phyloP scores from a whole-genome alignment of 306 rosid species.

The Begonia loranthoides region DNA sequence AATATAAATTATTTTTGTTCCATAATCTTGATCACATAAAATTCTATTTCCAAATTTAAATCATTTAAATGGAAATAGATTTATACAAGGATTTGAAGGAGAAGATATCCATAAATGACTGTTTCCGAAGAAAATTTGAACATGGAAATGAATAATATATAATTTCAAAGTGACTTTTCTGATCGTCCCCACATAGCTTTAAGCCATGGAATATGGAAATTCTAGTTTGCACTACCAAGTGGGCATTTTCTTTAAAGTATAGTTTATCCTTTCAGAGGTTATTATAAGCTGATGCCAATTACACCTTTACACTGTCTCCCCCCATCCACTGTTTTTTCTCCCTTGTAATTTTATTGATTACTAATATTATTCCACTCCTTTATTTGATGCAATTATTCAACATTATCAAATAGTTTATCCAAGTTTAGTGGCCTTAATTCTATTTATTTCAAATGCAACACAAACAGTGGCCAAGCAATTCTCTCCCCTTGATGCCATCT shows the following conservation, averaged over 20 bases:
- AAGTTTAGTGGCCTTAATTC: too few species aligned
- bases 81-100: background rate
- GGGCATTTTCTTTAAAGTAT: constrained; percentile 20
- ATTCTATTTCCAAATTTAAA: background rate
- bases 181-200: constrained; percentile 11
- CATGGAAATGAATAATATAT: background rate
- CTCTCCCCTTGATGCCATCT: too few species aligned
- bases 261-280: constrained; percentile 3
- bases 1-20: background rate
- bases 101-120: background rate
- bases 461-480: too few species aligned
- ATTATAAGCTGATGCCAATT: too few species aligned
- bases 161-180: background rate
- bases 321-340: constrained; percentile 10
- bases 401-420: too few species aligned
- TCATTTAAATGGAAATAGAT: background rate
- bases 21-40: background rate
- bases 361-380: too few species aligned
- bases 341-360: background rate
- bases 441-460: too few species aligned
- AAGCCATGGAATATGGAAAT: constrained; percentile 29
- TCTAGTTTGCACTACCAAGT: constrained; percentile 20
- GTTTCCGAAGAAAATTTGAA: background rate
- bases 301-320: background rate
- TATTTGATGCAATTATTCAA: too few species aligned